phyloP scores from a whole-genome alignment of 371 early-diverging fungal genomes.

The Mucor plumbeus region DNA sequence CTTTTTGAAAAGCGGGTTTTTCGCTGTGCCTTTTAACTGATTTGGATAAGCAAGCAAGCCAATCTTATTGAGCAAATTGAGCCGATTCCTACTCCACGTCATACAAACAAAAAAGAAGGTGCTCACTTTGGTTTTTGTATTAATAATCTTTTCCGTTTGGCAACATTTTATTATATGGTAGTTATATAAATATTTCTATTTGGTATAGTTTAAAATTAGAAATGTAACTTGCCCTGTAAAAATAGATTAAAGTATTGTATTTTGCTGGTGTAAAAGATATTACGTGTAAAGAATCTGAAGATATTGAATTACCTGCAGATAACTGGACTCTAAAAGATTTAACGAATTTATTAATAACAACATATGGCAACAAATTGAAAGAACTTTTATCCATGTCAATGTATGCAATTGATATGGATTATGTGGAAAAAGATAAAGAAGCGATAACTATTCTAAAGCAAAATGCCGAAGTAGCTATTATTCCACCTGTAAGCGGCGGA shows the following conservation, averaged over 20 bases:
- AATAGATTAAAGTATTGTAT: slow-evolving; percentile 55
- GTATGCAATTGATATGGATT: slow-evolving; percentile 75
- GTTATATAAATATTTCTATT: background rate
- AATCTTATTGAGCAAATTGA: slow-evolving; percentile 9
- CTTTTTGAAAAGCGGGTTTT: background rate
- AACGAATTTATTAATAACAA: slow-evolving; percentile 33
- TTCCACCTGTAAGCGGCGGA: slow-evolving; percentile 84
- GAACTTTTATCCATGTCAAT: slow-evolving; percentile 56
- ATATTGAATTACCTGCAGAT: slow-evolving; percentile 37
- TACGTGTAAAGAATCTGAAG: slow-evolving; percentile 47
- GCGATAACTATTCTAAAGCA: slow-evolving; percentile 38
- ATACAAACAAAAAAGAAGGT: slow-evolving; percentile 4
- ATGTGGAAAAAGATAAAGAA: slow-evolving; percentile 55
- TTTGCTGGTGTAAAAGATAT: slow-evolving; percentile 70
- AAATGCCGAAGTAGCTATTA: slow-evolving; percentile 70
- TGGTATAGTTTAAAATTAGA: background rate
- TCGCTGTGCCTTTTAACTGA: background rate
- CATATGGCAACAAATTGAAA: slow-evolving; percentile 46
- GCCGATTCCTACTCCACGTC: background rate
- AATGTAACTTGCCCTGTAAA: background rate
- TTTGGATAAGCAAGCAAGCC: background rate
- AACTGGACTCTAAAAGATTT: slow-evolving; percentile 34
- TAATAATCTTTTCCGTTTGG: slow-evolving; percentile 2
- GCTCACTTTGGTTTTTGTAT: background rate
- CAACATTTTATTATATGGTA: slow-evolving; percentile 1